These are phyloP conservation scores for Wickerhamiella spandovensis DNA, from an alignment of 805 yeast species.

Conservation along the genomic window DNA sequence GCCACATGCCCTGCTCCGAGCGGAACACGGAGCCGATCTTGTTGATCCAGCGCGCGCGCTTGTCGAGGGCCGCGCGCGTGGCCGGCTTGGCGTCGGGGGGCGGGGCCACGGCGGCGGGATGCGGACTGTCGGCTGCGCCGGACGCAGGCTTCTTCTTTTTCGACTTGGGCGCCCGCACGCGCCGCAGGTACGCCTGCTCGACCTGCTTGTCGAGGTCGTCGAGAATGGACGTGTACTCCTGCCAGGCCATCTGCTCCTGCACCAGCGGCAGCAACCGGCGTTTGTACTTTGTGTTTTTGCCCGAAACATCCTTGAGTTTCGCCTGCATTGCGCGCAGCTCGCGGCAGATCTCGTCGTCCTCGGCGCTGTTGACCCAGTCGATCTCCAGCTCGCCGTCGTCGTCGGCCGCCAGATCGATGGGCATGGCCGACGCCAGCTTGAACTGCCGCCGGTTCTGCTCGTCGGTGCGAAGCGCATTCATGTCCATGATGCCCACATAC, in stretches of 20 bases:
- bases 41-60: conserved; percentile 75
- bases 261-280: conserved; percentile 52
- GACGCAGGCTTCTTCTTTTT: conserved; percentile 37
- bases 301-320: conserved; percentile 47
- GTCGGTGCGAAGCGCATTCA: conserved; percentile 21
- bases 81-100: conserved; percentile 65
- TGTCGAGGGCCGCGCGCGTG: conserved; percentile 65
- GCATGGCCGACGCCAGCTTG: conserved; percentile 13
- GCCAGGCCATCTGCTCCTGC: conserved; percentile 87
- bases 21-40: conserved; percentile 79
- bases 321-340: conserved; percentile 66
- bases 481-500: conserved; percentile 68
- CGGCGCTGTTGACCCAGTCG: conserved; percentile 69
- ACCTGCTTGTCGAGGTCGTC: conserved; percentile 95
- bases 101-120: conserved; percentile 14
- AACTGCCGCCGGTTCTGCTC: conserved; percentile 20
- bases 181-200: conserved; percentile 80
- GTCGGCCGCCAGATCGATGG: conserved; percentile 16
- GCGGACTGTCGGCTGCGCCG: conserved; percentile 8
- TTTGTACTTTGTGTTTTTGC: conserved; percentile 55
- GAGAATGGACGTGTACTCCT: conserved; percentile 76
- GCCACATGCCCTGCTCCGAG: conserved; percentile 53
- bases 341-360: conserved; percentile 87
- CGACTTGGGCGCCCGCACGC: conserved; percentile 62
- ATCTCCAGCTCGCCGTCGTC: conserved; percentile 25